Evolutionary conservation across 768 basidiomycete species (phyloP).

Genomic region (Termitomyces sp.): DNA sequence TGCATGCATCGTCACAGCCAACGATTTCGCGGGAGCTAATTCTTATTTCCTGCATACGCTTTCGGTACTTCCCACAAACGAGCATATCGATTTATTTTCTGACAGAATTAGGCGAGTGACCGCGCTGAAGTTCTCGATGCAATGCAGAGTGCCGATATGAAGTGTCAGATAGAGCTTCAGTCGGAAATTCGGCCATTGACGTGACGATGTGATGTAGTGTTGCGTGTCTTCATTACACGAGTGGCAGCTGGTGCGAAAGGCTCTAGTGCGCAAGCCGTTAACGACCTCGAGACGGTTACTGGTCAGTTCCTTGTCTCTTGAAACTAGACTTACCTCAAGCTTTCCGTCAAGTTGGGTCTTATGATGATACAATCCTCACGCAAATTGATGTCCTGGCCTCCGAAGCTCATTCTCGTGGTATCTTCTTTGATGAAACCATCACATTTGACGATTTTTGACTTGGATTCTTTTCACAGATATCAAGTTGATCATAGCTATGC

Average conservation of each 20-base stretch:
- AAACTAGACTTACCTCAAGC: background rate
- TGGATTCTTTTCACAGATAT: conserved; percentile 12
- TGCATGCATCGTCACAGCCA: conserved; percentile 13
- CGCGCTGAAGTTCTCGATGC: conserved; percentile 9
- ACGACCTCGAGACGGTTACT: conserved; percentile 19
- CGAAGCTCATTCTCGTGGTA: conserved; percentile 19
- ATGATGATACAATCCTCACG: conserved; percentile 19
- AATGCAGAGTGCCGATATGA: conserved; percentile 11
- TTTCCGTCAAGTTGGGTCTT: conserved; percentile 14
- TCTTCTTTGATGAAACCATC: background rate
- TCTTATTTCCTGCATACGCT: conserved; percentile 20
- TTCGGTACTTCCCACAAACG: conserved; percentile 6
- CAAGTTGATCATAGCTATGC: conserved; percentile 22
- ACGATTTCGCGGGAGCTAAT: conserved; percentile 23
- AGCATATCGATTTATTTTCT: background rate
- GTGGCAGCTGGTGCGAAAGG: conserved; percentile 18
- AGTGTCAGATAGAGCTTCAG: background rate
- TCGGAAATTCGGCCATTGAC: background rate
- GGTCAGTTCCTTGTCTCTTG: conserved; percentile 2
- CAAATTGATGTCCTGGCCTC: conserved; percentile 18
- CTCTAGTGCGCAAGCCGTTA: conserved; percentile 16
- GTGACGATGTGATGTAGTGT: conserved; percentile 6
- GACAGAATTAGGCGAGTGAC: background rate
- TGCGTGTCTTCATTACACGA: conserved; percentile 20
- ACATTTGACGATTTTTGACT: background rate